Percentiles rank a stretch among this genome's conserved stretches.
phyloP scores from a whole-genome alignment of 2,329 filamentous ascomycete species.

The Fusarium phyllophilum region DNA sequence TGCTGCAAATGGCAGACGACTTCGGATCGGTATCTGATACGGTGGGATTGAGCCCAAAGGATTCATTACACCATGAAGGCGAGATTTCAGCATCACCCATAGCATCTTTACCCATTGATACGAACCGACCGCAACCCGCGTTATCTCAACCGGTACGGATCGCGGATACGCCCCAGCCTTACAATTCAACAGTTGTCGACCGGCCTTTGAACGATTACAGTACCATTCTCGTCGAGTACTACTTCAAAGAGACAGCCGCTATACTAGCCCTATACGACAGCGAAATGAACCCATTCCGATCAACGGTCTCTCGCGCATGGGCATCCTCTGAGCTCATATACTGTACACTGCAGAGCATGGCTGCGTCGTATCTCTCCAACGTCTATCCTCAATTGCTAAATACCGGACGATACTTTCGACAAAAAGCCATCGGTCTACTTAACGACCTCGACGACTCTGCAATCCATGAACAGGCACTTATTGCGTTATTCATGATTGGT shows the following conservation, averaged over 20 bases:
- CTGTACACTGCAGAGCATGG: background rate
- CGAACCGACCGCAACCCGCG: too few relatives aligned
- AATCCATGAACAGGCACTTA: background rate
- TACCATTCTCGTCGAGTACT: background rate
- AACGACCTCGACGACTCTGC: background rate
- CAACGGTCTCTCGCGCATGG: background rate
- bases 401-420: background rate
- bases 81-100: fast-evolving
- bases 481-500: background rate
- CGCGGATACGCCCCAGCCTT: fast-evolving
- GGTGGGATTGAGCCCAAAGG: fast-evolving
- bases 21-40: fast-evolving
- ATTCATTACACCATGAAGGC: fast-evolving
- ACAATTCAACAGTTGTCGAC: background rate
- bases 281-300: background rate
- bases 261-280: background rate
- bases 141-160: background rate
- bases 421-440: fast-evolving
- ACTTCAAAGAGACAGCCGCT: background rate
- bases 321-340: background rate
- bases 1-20: background rate
- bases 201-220: background rate
- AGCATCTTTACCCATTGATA: fast-evolving
- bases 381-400: background rate
- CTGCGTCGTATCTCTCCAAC: background rate